Evolutionary conservation across 169 alveolate species (phyloP).

Genomic region (Plasmodium gonderi): DNA sequence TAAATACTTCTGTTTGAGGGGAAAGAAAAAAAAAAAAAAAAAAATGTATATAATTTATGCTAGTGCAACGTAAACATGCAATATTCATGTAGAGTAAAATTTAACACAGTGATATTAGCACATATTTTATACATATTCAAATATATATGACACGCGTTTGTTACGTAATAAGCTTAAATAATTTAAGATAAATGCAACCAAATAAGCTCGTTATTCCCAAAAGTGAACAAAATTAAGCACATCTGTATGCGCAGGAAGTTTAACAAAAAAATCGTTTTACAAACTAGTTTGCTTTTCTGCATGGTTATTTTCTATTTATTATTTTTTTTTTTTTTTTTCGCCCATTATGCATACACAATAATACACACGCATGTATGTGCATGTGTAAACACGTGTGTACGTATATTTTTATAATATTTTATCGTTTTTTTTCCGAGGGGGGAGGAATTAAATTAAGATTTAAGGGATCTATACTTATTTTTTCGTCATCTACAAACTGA

Average conservation of each 20-base stretch:
- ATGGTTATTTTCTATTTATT: too few relatives aligned
- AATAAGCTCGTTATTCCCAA: not conserved
- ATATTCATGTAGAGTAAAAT: not conserved
- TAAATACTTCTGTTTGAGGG: not conserved
- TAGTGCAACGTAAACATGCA: not conserved
- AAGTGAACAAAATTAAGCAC: not conserved
- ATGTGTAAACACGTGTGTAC: not conserved
- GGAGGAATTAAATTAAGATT: not conserved
- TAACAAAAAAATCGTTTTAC: not conserved
- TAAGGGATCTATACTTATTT: not conserved
- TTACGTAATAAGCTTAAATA: not conserved
- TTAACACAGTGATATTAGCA: not conserved
- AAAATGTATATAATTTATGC: not conserved
- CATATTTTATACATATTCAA: not conserved
- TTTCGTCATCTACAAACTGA: not conserved
- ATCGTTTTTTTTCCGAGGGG: not conserved
- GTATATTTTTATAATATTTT: not conserved
- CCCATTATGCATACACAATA: not conserved
- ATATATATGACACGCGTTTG: not conserved
- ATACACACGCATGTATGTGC: slow-evolving; percentile 3
- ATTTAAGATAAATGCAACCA: not conserved
- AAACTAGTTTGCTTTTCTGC: not conserved
- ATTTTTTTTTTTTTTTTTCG: not conserved
- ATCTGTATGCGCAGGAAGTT: not conserved
- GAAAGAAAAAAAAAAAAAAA: not conserved